A percentile compares a stretch with the other conserved stretches of the same genome.
These are phyloP conservation scores for Catharanthus roseus DNA, from an alignment of 257 asterid genomes.

Conservation along the genomic window DNA sequence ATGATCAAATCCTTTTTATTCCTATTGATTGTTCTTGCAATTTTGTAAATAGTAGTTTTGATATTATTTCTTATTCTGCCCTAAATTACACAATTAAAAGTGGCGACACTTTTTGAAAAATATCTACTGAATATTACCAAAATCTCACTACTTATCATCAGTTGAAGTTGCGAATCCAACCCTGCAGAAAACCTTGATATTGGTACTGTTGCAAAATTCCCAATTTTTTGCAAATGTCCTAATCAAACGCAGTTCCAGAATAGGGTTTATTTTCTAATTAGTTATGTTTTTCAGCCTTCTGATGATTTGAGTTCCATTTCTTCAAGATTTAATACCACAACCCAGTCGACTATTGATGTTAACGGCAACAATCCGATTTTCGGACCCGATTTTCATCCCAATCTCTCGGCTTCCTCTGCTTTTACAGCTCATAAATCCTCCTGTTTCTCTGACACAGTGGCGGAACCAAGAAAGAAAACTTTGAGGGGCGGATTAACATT, in stretches of 20 bases:
- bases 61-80: conserved; percentile 53
- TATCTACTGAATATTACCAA: conserved; percentile 36
- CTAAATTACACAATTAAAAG: conserved; percentile 37
- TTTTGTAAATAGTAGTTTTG: conserved; percentile 37
- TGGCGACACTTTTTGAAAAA: conserved; percentile 44
- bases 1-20: conserved; percentile 50
- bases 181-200: conserved; percentile 24
- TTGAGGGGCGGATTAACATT: too few relatives aligned
- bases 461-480: too few relatives aligned
- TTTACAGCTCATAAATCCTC: conserved; percentile 39
- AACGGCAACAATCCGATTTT: conserved; percentile 41
- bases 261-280: conserved; percentile 40
- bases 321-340: conserved; percentile 39
- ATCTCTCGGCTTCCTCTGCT: conserved; percentile 54
- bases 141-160: conserved; percentile 65
- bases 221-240: conserved; percentile 85
- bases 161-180: conserved; percentile 69
- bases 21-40: conserved; percentile 79
- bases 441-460: too few relatives aligned
- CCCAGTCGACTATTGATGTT: conserved; percentile 33
- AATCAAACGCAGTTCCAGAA: conserved; percentile 31
- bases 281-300: conserved; percentile 59
- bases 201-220: conserved; percentile 45
- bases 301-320: conserved; percentile 53
- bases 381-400: conserved; percentile 64